Evolutionary conservation across 257 asterid genomes (phyloP), one percentile per base, ranked within the genome.

Genomic region (Rehmannia glutinosa): DNA sequence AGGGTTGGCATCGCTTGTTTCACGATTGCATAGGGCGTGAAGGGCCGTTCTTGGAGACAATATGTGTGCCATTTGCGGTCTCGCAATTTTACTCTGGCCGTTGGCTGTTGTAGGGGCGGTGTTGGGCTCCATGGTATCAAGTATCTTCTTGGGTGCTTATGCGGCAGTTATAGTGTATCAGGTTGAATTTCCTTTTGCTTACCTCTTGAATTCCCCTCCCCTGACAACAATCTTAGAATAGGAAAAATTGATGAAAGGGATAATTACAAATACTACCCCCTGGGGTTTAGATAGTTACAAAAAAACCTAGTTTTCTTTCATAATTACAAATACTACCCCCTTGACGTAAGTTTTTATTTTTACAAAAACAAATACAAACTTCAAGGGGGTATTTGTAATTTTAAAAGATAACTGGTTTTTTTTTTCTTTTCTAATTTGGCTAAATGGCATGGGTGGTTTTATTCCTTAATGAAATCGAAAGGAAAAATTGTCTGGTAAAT

Each of bases 61-160:
- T 94, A 68, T 94, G 99, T 36, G 95, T 94, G 41, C 99, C 99
- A 3, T 82, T 94, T 76, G 97, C 97, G 99, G 96, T 42, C 95
- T 94, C 20, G 97, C 97, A 6, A 91, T 94, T 76, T 60, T 94
- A 78, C 87, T 94, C 8, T 94, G 99, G 97, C 99, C 99, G 16
- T 71, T 86, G 84, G 96, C 96, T 23, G 99, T 94, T 75, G 85
- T 63, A 13, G 99, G 96, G 33, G 97, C 96, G 1, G 77, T 91
- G 17, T 65, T 81, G 76, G 96, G 90, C 42, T 94, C 99, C 60
- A 73, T 88, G 72, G 76, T 84, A 10, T 78, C 97, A 20, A 87
- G 97, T 69, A 72, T 94, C 66, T 75, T 85, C 75, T 78, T 94
- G 62, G 99, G 99, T 62, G 88, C 91, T 73, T 94, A 86, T 70